Conservation (phyloP, 768 basidiomycete genomes). For the Leccinum rimulosum region DNA sequence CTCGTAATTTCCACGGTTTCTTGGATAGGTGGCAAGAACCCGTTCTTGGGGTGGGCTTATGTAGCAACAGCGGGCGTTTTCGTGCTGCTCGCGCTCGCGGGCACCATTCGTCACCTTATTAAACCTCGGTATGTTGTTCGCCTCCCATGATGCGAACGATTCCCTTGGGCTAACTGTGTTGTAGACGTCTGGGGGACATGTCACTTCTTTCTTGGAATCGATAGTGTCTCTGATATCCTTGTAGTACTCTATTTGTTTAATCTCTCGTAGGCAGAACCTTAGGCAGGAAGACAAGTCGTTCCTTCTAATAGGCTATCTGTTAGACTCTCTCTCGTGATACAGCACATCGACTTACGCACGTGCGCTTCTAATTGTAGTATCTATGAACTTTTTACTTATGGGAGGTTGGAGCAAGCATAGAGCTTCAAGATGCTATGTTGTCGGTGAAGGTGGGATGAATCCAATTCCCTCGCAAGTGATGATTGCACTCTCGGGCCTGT, state of each 20-base stretch:
- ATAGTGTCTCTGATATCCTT: conserved; percentile 16
- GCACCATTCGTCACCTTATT: conserved; percentile 89
- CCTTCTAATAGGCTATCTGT: no score
- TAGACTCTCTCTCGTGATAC: conserved; percentile 25
- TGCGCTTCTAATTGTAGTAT: conserved; percentile 25
- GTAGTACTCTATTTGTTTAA: conserved; percentile 18
- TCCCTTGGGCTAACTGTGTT: conserved; percentile 3
- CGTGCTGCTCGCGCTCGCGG: conserved; percentile 80
- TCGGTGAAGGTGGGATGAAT: conserved; percentile 33
- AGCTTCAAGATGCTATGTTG: neutral
- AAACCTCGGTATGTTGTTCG: conserved; percentile 70
- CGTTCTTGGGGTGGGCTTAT: conserved; percentile 98
- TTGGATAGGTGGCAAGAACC: conserved; percentile 98
- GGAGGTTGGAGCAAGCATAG: conserved; percentile 1
- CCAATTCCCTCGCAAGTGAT: conserved; percentile 68
- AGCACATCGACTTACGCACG: conserved; percentile 4
- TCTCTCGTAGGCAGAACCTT: no score
- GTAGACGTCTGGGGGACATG: conserved; percentile 84
- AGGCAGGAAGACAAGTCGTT: no score
- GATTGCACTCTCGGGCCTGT: conserved; percentile 38
- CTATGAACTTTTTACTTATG: conserved; percentile 3
- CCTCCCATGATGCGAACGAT: neutral
- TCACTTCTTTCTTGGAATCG: conserved; percentile 83
- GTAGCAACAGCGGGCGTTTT: conserved; percentile 87
- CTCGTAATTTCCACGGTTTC: conserved; percentile 96